Evolutionary conservation across 1,284 basidiomycete genomes (phyloP).

Genomic region (Ustilago cynodontis): DNA sequence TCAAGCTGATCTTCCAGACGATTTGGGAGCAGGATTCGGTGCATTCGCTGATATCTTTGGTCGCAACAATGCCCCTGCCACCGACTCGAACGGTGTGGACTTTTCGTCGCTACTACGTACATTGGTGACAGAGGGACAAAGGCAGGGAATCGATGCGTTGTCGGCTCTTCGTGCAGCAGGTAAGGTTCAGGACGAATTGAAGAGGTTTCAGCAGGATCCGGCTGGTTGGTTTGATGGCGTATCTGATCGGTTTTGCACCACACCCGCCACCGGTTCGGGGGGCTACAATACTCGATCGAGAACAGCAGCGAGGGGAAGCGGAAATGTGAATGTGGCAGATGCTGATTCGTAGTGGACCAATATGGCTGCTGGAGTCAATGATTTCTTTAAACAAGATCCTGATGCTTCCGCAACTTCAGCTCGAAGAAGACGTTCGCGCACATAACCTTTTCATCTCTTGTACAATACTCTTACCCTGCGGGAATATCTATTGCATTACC

Average conservation of each 20-base stretch:
- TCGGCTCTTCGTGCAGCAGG: conserved; percentile 43
- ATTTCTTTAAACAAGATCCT: conserved; percentile 34
- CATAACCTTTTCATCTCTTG: neutral
- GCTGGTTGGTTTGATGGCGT: conserved; percentile 42
- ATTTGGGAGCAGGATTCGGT: conserved; percentile 33
- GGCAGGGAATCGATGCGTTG: conserved; percentile 48
- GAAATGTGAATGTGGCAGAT: conserved; percentile 7
- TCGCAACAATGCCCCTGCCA: neutral
- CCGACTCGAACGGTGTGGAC: conserved; percentile 23
- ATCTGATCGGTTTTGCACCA: conserved; percentile 30
- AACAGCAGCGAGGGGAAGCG: conserved; percentile 1
- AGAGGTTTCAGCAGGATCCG: conserved; percentile 38
- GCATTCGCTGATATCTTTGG: conserved; percentile 45
- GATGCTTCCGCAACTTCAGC: neutral
- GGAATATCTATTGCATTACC: neutral
- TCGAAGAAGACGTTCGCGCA: conserved; percentile 1
- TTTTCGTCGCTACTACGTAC: conserved; percentile 34
- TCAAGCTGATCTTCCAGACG: conserved; percentile 20
- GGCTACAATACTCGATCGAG: conserved; percentile 24
- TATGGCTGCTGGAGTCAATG: conserved; percentile 29
- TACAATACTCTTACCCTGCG: too few species aligned
- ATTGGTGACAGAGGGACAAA: conserved; percentile 33
- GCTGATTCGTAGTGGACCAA: conserved; percentile 38
- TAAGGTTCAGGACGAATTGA: conserved; percentile 43
- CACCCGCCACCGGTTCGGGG: neutral